Evolutionary conservation across 495 filamentous ascomycete species (phyloP).

Genomic region (Hypoxylon crocopeplum): DNA sequence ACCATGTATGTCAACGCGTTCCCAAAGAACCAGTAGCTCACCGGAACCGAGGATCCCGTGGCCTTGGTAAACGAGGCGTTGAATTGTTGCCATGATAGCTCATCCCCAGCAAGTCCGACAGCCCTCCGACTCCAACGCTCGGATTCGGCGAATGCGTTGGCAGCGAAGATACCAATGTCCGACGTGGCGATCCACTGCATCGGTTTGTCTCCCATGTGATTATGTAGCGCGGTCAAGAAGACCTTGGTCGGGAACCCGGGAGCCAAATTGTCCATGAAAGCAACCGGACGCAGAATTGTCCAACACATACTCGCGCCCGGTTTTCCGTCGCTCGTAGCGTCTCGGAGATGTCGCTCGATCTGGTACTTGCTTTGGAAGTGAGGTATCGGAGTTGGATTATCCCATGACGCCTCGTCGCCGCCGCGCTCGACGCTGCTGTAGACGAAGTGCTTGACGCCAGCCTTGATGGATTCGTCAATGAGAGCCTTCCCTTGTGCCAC

Average conservation of each 20-base stretch:
- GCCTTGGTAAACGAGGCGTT: constrained; percentile 44
- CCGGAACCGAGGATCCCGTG: constrained; percentile 48
- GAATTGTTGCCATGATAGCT: constrained; percentile 51
- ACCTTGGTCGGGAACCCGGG: constrained; percentile 65
- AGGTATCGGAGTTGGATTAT: constrained; percentile 66
- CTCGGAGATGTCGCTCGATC: constrained; percentile 68
- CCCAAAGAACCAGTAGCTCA: constrained; percentile 48
- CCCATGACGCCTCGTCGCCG: constrained; percentile 59
- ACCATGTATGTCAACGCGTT: constrained; percentile 47
- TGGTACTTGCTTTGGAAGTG: constrained; percentile 72
- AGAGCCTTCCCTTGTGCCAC: constrained; percentile 67
- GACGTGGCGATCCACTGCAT: constrained; percentile 64
- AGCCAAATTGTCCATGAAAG: constrained; percentile 71
- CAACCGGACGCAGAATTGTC: constrained; percentile 68
- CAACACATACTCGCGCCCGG: constrained; percentile 57
- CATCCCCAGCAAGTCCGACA: constrained; percentile 54
- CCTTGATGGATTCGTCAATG: constrained; percentile 63
- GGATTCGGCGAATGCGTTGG: constrained; percentile 59
- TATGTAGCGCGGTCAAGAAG: constrained; percentile 61
- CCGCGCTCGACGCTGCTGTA: constrained; percentile 75
- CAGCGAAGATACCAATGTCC: constrained; percentile 72
- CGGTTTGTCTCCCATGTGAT: constrained; percentile 49
- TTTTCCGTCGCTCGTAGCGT: constrained; percentile 33
- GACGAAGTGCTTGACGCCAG: constrained; percentile 69
- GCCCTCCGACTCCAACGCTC: constrained; percentile 46